Evolutionary conservation across 176 grass and related monocot species (phyloP), one percentile per base, ranked within the genome.

Genomic region (Oryza australiensis): DNA sequence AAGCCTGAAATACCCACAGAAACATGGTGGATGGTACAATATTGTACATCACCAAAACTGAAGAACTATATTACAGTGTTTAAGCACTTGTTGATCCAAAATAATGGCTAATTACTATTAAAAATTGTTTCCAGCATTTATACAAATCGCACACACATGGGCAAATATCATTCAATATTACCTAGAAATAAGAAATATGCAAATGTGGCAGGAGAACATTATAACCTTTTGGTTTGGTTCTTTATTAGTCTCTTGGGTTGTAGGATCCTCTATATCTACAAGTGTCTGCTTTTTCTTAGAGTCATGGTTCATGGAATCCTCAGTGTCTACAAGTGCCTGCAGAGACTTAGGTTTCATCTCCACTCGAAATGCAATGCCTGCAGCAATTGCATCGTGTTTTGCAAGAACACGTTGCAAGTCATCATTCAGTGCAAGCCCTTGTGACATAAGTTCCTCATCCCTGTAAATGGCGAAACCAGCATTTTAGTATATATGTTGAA

Each of bases 401-500:
- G 91, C 97, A 33, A 99, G 87, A 77, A 96, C 87, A 73, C 83
- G 89, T 83, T 99, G 91, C 70, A 99, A 84, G 84, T 99, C 97
- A 89, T 99, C 97, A 92, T 99, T 99, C 79, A 96, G 78, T 81
- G 87, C 76, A 90, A 99, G 97, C 75, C 91, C 97, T 78, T 96
- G 93, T 32, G 89, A 86, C 77, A 99, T 82, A 77, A 96, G 82
- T 83, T 99, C 97, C 79, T 99, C 97, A 6, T 99, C 93, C 87
- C 97, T 99, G 82, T 73, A 72, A 84, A 81, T 68, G 15, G 26
- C 12, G 26, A 70, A 55, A 80, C 35, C 27, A 78, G 60, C 29
- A 86, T 32, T n/a, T 27, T 72, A 82, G 68, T 64, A 75, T 74
- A 81, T 74, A 62, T 32, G 65, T 34, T 5, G 3, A 42, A 83